Conservation (phyloP, 345 rosid species). For the Firmiana major region DNA sequence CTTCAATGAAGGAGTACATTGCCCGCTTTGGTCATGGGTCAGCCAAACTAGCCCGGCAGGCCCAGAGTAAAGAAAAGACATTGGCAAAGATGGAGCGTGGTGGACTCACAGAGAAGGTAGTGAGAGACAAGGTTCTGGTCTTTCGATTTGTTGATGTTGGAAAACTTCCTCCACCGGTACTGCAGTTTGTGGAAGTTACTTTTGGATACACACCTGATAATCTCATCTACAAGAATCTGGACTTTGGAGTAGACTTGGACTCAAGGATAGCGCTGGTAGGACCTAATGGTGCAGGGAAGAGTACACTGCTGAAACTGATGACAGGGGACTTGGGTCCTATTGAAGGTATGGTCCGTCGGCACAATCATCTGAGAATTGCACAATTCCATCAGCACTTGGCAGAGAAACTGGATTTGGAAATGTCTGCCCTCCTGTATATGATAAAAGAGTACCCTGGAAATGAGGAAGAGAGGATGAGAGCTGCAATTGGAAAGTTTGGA, state of each 20-base stretch:
- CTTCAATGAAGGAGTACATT: slow-evolving; percentile 94
- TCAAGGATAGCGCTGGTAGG: slow-evolving; percentile 90
- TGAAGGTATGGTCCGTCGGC: slow-evolving; percentile 97
- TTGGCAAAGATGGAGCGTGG: slow-evolving; percentile 98
- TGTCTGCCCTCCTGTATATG: slow-evolving; percentile 82
- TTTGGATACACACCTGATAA: slow-evolving; percentile 87
- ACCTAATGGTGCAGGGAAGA: slow-evolving; percentile 96
- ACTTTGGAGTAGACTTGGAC: slow-evolving; percentile 91
- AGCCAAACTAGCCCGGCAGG: slow-evolving; percentile 94
- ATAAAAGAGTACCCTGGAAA: slow-evolving; percentile 79
- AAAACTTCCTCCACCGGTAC: slow-evolving; percentile 94
- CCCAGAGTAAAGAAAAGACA: slow-evolving; percentile 97
- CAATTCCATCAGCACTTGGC: slow-evolving; percentile 93
- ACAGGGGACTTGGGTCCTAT: slow-evolving; percentile 74
- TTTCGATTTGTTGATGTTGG: slow-evolving; percentile 88
- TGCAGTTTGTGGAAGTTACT: slow-evolving; percentile 87
- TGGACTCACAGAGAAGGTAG: slow-evolving; percentile 86
- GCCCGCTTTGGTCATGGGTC: slow-evolving; percentile 98
- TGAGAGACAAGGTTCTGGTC: slow-evolving; percentile 66
- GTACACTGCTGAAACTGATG: slow-evolving; percentile 93
- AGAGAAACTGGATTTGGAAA: slow-evolving; percentile 80
- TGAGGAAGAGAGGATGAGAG: slow-evolving; percentile 95
- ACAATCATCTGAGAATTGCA: slow-evolving; percentile 86
- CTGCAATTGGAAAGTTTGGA: slow-evolving; percentile 82
- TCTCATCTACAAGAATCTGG: slow-evolving; percentile 71